phyloP scores from a whole-genome alignment of 768 basidiomycete genomes.

The Hygrophoropsis aurantiaca region DNA sequence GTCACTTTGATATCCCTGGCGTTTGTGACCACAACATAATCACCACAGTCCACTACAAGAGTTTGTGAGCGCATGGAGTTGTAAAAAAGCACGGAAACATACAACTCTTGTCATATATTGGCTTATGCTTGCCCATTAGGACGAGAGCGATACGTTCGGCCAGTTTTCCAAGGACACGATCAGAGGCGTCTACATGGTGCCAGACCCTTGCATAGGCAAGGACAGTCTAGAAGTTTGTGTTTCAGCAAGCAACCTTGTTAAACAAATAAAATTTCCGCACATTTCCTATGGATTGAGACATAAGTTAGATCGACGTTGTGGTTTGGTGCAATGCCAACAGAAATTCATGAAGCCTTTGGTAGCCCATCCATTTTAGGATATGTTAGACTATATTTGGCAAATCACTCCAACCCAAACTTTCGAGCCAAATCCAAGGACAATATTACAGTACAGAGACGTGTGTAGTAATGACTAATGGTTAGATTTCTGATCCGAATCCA shows the following conservation, averaged over 20 bases:
- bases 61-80: neutral
- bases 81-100: slow-evolving; percentile 22
- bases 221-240: slow-evolving; percentile 64
- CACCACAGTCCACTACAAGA: slow-evolving; percentile 85
- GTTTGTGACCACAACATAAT: slow-evolving; percentile 96
- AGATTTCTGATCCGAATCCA: too few species aligned
- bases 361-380: too few species aligned
- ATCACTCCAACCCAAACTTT: too few species aligned
- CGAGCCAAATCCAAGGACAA: too few species aligned
- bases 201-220: slow-evolving; percentile 94
- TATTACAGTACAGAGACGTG: too few species aligned
- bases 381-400: too few species aligned
- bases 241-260: neutral
- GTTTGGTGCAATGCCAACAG: too few species aligned
- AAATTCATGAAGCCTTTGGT: too few species aligned
- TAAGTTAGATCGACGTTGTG: too few species aligned
- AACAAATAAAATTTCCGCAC: slow-evolving; percentile 40
- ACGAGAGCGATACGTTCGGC: slow-evolving; percentile 93
- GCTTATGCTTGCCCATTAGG: slow-evolving; percentile 99
- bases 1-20: slow-evolving; percentile 81
- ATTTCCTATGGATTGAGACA: slow-evolving; percentile 85
- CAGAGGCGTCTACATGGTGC: slow-evolving; percentile 92
- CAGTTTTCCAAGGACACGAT: slow-evolving; percentile 90
- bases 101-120: slow-evolving; percentile 93
- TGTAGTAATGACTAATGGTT: too few species aligned